A percentile compares a stretch with the other conserved stretches of the same genome.
Evolutionary conservation across 805 yeast species (phyloP).

Genomic region (Vanderwaltozyma verrucispora): DNA sequence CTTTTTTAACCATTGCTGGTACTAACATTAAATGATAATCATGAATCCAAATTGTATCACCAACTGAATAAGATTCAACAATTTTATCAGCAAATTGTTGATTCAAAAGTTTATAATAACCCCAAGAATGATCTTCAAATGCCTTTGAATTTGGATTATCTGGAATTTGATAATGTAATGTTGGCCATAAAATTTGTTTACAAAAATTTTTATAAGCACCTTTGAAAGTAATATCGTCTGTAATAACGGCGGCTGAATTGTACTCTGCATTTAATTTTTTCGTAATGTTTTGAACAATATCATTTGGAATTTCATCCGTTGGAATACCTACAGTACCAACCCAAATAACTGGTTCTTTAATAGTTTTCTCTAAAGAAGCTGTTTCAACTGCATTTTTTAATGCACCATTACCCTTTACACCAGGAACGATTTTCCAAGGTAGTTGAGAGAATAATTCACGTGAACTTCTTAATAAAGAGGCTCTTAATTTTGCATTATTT

Average conservation of each 20-base stretch:
- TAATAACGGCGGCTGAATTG: slow-evolving; percentile 54
- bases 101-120: slow-evolving; percentile 64
- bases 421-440: slow-evolving; percentile 66
- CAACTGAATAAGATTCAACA: slow-evolving; percentile 53
- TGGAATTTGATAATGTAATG: slow-evolving; percentile 86
- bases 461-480: slow-evolving; percentile 28
- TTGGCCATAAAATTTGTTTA: slow-evolving; percentile 94
- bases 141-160: slow-evolving; percentile 91
- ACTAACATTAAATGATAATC: slow-evolving; percentile 86
- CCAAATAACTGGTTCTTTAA: slow-evolving; percentile 45
- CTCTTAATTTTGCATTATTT: slow-evolving; percentile 40
- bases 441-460: slow-evolving; percentile 36
- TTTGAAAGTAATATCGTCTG: slow-evolving; percentile 69
- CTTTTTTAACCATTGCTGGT: slow-evolving; percentile 70
- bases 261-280: slow-evolving; percentile 37
- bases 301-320: slow-evolving; percentile 62
- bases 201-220: slow-evolving; percentile 91
- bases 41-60: slow-evolving; percentile 84
- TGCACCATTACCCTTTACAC: slow-evolving; percentile 77
- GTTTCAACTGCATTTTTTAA: slow-evolving; percentile 71
- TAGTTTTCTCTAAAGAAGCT: slow-evolving; percentile 36
- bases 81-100: slow-evolving; percentile 71
- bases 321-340: slow-evolving; percentile 92
- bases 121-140: slow-evolving; percentile 94
- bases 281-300: slow-evolving; percentile 45